phyloP scores from a whole-genome alignment of 2,329 filamentous ascomycete species.

The Arthroderma sp. region DNA sequence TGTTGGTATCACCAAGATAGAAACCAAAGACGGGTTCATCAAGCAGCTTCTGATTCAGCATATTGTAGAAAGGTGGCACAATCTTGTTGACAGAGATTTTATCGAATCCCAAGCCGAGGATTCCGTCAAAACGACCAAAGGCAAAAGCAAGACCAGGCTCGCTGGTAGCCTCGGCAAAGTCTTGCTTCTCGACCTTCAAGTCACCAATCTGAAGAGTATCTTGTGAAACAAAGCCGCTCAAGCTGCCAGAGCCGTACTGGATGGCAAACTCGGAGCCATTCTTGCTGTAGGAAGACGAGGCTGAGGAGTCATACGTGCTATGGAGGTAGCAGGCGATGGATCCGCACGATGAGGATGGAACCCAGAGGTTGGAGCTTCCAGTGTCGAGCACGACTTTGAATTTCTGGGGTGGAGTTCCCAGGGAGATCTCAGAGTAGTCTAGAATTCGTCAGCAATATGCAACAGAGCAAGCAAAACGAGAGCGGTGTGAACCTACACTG shows the following conservation, averaged over 20 bases:
- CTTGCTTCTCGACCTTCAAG: slow-evolving; percentile 71
- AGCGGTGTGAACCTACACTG: slow-evolving; percentile 57
- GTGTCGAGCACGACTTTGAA: slow-evolving; percentile 99
- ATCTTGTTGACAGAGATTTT: slow-evolving; percentile 96
- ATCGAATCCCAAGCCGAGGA: slow-evolving; percentile 86
- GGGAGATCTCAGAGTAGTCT: slow-evolving; percentile 95
- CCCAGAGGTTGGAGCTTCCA: slow-evolving; percentile 98
- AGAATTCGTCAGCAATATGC: background rate
- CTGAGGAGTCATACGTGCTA: slow-evolving; percentile 83
- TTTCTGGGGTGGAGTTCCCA: slow-evolving; percentile 80
- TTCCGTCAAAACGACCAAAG: slow-evolving; percentile 94
- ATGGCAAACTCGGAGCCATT: slow-evolving; percentile 91
- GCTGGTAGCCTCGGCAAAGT: slow-evolving; percentile 90
- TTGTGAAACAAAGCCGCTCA: slow-evolving; percentile 86
- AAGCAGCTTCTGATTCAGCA: slow-evolving; percentile 77
- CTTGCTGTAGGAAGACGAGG: slow-evolving; percentile 82
- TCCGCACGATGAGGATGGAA: slow-evolving; percentile 75
- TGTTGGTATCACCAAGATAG: slow-evolving; percentile 69
- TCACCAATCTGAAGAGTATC: slow-evolving; percentile 82
- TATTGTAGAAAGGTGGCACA: slow-evolving; percentile 88
- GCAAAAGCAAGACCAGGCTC: slow-evolving; percentile 96
- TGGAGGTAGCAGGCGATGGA: slow-evolving; percentile 98
- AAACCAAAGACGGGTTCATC: slow-evolving; percentile 93
- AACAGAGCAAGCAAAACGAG: background rate
- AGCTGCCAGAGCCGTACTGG: slow-evolving; percentile 83